Conservation (phyloP, 1,284 basidiomycete genomes). For the Ustilago crameri region DNA sequence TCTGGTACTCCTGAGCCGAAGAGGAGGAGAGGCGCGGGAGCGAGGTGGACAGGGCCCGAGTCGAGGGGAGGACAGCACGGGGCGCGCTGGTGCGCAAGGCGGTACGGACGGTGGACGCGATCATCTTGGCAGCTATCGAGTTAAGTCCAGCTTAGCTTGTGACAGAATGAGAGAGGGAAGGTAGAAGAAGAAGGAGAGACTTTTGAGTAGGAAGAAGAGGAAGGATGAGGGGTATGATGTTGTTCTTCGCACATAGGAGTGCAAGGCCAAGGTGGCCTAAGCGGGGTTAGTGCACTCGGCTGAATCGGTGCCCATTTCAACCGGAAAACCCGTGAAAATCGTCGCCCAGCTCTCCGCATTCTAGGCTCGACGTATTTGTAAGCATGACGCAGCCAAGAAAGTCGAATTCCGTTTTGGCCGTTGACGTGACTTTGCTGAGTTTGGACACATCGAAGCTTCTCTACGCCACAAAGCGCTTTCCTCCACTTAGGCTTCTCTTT, state of each 20-base stretch:
- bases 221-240: background rate
- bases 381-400: background rate
- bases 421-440: background rate
- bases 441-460: constrained; percentile 1
- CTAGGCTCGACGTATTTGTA: too few species aligned
- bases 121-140: constrained; percentile 17
- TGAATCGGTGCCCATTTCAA: constrained; percentile 18
- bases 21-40: constrained; percentile 49
- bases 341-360: background rate
- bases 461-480: constrained; percentile 13
- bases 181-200: too few species aligned
- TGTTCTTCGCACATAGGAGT: constrained; percentile 9
- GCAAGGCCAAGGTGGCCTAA: constrained; percentile 19
- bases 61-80: constrained; percentile 29
- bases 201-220: background rate
- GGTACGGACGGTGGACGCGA: constrained; percentile 33
- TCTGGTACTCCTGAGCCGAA: constrained; percentile 70
- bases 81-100: constrained; percentile 38
- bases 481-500: constrained; percentile 9
- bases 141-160: background rate
- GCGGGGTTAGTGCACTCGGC: constrained; percentile 18
- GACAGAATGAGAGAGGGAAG: too few species aligned
- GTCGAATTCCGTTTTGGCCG: constrained; percentile 6
- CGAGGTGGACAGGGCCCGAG: constrained; percentile 50
- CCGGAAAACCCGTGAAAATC: constrained; percentile 52